Base-by-base conservation (phyloP, 192 early-diverging fungal species). In the Umbelopsis vinacea region DNA sequence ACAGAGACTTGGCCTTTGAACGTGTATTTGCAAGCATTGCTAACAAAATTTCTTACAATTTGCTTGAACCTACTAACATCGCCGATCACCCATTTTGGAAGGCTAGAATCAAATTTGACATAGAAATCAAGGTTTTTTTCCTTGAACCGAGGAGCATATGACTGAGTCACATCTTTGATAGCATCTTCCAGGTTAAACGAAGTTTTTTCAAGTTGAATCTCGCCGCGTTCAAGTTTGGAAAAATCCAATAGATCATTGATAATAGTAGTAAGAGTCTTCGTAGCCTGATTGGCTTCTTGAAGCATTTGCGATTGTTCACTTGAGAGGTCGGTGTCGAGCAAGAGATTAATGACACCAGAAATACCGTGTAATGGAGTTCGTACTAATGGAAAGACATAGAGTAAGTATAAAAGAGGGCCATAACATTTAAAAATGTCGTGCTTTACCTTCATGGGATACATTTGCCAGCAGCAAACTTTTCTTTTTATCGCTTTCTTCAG, bases 381-480 rank as follows among this genome's bases (percentile, higher is more conserved):
- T 48, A 68, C 67, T 63, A 35, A 38, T 15, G 55, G 14, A 35
- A 21, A n/a, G 4, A 2, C 2, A 24, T 24, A 11, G 23, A 22
- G 21, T 54, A 24, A 54, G 1, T 29, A 22, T 22, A 0, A 9
- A 9, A 8, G 8, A 54, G 0, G 11, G 40, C 40, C 6, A 43
- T 43, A 3, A 6, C 38, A 29, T 43, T 0, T 43, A 1, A 6
- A 6, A 11, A 12, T 43, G 0, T 43, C 40, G 1, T 12, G 8
- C 12, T 5, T 6, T 63, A 63, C 57, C 57, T 68, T 68, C 67
- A 46, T 68, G 67, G 22, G 67, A 68, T 11, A 68, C 22, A 19
- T 68, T 68, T 40, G 67, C 40, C 14, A 68, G 67, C 19, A 68
- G 43, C 67, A 68, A 26, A 68, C 67, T 68, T 45, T 68, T 68